Evolutionary conservation across 2,329 filamentous ascomycete species (phyloP).

Genomic region (Aphanoascus verrucosus): DNA sequence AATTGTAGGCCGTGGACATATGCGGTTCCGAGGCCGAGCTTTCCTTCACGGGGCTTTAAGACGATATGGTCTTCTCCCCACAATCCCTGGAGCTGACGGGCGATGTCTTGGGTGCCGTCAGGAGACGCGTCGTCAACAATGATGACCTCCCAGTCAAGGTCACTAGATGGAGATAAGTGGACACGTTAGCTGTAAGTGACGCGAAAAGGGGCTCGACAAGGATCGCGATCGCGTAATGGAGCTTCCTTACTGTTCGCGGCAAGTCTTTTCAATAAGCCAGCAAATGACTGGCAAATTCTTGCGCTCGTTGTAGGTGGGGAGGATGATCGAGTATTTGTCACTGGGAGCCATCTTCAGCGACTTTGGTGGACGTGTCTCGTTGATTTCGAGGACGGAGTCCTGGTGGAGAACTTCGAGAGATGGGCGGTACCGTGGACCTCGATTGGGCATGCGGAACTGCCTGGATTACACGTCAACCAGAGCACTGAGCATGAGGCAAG

Average conservation of each 20-base stretch:
- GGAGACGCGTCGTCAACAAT: conserved; percentile 97
- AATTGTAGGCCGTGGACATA: conserved; percentile 93
- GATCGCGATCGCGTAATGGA: neutral
- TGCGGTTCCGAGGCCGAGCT: conserved; percentile 91
- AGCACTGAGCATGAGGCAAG: neutral
- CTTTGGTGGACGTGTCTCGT: conserved; percentile 4
- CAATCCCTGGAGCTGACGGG: conserved; percentile 76
- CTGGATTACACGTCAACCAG: conserved; percentile 10
- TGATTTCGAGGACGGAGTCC: conserved; percentile 15
- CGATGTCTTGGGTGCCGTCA: conserved; percentile 85
- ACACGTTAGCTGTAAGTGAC: conserved; percentile 1
- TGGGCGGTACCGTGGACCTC: conserved; percentile 18
- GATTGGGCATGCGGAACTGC: conserved; percentile 19
- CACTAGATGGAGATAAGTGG: conserved; percentile 41
- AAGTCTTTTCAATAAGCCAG: conserved; percentile 87
- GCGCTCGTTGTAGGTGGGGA: conserved; percentile 98
- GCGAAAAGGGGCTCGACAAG: neutral
- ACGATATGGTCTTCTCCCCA: conserved; percentile 66
- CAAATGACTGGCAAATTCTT: conserved; percentile 91
- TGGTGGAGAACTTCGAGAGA: conserved; percentile 18
- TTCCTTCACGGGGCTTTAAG: conserved; percentile 81
- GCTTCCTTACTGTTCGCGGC: conserved; percentile 64
- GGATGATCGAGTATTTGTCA: conserved; percentile 86
- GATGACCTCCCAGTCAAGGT: conserved; percentile 92
- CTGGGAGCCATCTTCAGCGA: conserved; percentile 13